Percentiles rank a stretch among this genome's conserved stretches.
Evolutionary conservation across 2,329 filamentous ascomycete genomes (phyloP).

Genomic region (Fusarium sp.): DNA sequence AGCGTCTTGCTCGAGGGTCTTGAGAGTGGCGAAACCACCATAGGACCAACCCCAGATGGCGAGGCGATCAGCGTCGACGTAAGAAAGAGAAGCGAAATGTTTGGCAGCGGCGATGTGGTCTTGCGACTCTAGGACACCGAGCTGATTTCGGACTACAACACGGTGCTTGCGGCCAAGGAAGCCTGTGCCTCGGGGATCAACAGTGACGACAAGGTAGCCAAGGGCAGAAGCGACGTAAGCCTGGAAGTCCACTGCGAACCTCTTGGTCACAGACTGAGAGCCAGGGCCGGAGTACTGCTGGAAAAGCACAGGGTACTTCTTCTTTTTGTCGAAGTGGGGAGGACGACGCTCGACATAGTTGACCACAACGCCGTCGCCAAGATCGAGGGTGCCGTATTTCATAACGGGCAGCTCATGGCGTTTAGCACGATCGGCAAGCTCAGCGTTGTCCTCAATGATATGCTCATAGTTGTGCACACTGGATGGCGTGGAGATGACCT

Average conservation of each 20-base stretch:
- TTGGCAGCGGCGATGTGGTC: constrained; percentile 94
- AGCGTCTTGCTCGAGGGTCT: constrained; percentile 91
- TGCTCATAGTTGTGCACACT: constrained; percentile 73
- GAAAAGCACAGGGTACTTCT: constrained; percentile 94
- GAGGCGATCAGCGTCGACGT: constrained; percentile 83
- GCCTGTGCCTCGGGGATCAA: constrained; percentile 93
- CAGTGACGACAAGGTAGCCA: constrained; percentile 93
- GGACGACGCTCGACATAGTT: constrained; percentile 86
- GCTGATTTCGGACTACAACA: constrained; percentile 82
- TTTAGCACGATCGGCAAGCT: constrained; percentile 74
- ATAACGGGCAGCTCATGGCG: constrained; percentile 85
- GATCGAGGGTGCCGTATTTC: constrained; percentile 84
- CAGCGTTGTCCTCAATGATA: constrained; percentile 80
- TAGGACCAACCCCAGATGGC: constrained; percentile 99
- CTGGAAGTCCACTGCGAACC: constrained; percentile 88
- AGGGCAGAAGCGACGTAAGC: constrained; percentile 85
- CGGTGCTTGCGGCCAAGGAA: constrained; percentile 87
- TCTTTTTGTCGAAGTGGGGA: constrained; percentile 84
- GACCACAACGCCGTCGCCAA: constrained; percentile 77
- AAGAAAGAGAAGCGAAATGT: constrained; percentile 81
- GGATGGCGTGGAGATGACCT: constrained; percentile 84
- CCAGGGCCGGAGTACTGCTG: constrained; percentile 93
- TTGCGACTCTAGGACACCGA: constrained; percentile 85
- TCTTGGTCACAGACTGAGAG: constrained; percentile 87
- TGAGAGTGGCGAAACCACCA: constrained; percentile 93